phyloP scores from a whole-genome alignment of 345 rosid genomes.

The Sonneratia alba region DNA sequence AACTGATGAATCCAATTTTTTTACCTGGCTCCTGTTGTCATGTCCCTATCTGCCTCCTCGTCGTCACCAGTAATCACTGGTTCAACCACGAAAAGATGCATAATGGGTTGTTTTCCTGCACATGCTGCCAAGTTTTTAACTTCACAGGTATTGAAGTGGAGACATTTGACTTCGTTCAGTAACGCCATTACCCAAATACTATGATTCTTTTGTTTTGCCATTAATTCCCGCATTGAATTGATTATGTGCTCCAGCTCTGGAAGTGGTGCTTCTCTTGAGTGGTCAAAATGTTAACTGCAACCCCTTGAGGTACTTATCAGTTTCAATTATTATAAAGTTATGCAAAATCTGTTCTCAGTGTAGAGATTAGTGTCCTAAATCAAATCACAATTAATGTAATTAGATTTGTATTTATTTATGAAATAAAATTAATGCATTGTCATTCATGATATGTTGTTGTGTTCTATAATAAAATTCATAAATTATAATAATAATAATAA shows the following conservation, averaged over 20 bases:
- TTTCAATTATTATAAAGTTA: not conserved
- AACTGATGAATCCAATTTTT: not conserved
- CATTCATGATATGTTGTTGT: no score
- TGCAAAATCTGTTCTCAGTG: not conserved
- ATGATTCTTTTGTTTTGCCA: not conserved
- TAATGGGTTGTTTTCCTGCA: slow-evolving; percentile 48
- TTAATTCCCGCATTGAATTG: not conserved
- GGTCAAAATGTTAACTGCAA: not conserved
- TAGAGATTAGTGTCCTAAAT: no score
- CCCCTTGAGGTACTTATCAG: not conserved
- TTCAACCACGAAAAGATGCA: slow-evolving; percentile 40
- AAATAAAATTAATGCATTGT: no score
- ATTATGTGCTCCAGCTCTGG: slow-evolving; percentile 7
- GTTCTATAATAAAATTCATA: no score
- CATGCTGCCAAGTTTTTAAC: slow-evolving; percentile 47
- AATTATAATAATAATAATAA: no score
- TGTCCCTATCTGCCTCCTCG: not conserved
- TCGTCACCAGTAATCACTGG: slow-evolving; percentile 44
- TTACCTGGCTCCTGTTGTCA: not conserved
- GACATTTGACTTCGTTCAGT: not conserved
- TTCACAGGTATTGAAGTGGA: slow-evolving; percentile 13
- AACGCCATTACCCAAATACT: not conserved
- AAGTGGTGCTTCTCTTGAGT: slow-evolving; percentile 9
- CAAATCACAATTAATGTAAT: no score
- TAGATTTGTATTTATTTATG: no score